Base-by-base conservation (phyloP, 2,329 filamentous ascomycete species). In the Lasiodiplodia citricola region DNA sequence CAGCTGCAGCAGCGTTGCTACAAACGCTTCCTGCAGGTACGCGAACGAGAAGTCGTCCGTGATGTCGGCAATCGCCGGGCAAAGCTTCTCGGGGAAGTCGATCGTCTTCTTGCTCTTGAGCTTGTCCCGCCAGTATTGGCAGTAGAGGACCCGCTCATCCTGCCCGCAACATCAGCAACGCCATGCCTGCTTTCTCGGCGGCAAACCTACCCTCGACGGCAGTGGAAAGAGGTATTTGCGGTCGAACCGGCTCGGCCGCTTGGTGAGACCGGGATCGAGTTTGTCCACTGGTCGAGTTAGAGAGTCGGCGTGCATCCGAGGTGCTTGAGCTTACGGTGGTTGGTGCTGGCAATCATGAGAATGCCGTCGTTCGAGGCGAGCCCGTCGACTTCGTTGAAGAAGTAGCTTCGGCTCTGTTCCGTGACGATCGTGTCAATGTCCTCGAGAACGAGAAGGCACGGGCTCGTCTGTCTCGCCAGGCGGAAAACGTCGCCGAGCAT, bases 321-420 rank as follows among this genome's bases (percentile, higher is more conserved):
- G 38, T 13, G 47, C 3, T 16, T 21, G 7, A 2, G 18, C 62
- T 25, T 56, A 66, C 63, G 82, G 71, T 85, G 83, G 73, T 91
- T 91, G 0, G 89, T 91, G 68, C 85, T 88, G 38, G 87, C 88
- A 35, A 91, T 83, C 80, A 92, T 90, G 72, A 92, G 86, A 66
- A 92, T 91, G 18, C 90, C 90, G 71, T 92, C 88, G 71, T 92
- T 92, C 71, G 83, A 86, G 72, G 87, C 87, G 13, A 92, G 85
- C 0, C 90, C 90, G 70, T 92, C 90, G 3, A 92, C 87, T 77
- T 92, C 90, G 75, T 92, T 92, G 60, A 92, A 82, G 78, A 92
- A 92, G 80, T 91, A 92, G 66, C 85, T 88, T 37, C 90, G 83
- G 16, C 90, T 87, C 2, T 75, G 71, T 66, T 89, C 86, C 8